A percentile compares a stretch with the other conserved stretches of the same genome.
Evolutionary conservation across 306 rosid species (phyloP).

Genomic region (Castanea sativa): DNA sequence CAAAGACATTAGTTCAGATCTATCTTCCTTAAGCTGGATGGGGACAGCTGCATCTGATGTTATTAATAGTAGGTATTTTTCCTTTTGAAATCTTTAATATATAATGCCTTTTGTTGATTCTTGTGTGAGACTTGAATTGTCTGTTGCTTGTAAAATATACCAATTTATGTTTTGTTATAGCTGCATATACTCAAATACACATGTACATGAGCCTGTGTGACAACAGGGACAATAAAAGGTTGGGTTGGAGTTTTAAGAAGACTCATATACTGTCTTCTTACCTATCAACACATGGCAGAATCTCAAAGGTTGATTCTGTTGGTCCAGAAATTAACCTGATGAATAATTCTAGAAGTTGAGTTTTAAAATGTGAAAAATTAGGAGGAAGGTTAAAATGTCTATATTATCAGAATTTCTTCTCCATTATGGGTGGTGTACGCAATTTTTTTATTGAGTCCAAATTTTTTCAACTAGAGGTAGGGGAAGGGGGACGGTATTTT

Average conservation of each 20-base stretch:
- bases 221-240: neutral
- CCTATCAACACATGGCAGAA: neutral
- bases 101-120: constrained; percentile 2
- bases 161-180: neutral
- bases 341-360: neutral
- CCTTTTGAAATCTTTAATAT: constrained; percentile 8
- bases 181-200: neutral
- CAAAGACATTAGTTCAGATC: constrained; percentile 43
- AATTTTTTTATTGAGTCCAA: too few relatives aligned
- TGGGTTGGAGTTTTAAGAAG: neutral
- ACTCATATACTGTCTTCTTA: neutral
- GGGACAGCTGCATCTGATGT: constrained; percentile 67
- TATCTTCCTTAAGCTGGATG: constrained; percentile 77
- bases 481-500: too few relatives aligned
- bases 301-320: neutral
- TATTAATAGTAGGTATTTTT: constrained; percentile 64
- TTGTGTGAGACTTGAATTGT: neutral
- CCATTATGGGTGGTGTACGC: too few relatives aligned
- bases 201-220: neutral
- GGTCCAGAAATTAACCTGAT: neutral
- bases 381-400: too few relatives aligned
- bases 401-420: too few relatives aligned
- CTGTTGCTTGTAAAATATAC: neutral
- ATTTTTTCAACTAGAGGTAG: too few relatives aligned
- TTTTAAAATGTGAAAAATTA: neutral